Evolutionary conservation across 495 filamentous ascomycete species (phyloP).

Genomic region (Neurospora sublineolata): DNA sequence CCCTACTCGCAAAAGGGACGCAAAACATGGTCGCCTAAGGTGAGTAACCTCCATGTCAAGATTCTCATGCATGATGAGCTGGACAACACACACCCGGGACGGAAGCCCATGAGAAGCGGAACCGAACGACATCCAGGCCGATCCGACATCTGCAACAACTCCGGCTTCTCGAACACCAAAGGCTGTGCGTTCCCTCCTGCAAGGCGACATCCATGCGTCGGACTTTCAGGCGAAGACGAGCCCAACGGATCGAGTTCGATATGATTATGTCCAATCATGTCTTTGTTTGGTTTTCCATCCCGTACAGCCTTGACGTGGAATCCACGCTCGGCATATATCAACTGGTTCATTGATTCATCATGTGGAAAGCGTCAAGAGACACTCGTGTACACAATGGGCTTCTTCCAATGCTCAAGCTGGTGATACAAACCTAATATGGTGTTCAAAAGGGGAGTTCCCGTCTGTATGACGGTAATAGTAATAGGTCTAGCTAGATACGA

Average conservation of each 20-base stretch:
- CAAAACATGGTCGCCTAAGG: slow-evolving; percentile 27
- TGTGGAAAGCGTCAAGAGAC: background rate
- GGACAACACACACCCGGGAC: slow-evolving; percentile 6
- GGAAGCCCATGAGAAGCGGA: background rate
- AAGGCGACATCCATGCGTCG: background rate
- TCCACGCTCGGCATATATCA: background rate
- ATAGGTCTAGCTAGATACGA: background rate
- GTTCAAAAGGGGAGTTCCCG: background rate
- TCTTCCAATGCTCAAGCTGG: background rate
- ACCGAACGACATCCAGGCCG: background rate
- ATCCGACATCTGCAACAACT: background rate
- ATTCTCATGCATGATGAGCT: slow-evolving; percentile 31
- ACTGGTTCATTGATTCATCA: background rate
- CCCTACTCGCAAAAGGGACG: background rate
- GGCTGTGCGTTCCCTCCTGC: background rate
- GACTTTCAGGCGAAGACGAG: background rate
- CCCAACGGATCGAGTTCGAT: background rate
- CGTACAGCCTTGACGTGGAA: background rate
- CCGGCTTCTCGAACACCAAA: background rate
- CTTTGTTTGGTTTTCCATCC: background rate
- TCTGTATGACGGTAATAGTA: background rate
- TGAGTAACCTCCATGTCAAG: slow-evolving; percentile 12
- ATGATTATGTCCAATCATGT: background rate
- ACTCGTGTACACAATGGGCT: background rate
- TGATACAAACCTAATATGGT: background rate